Conservation (phyloP, 345 rosid species). For the Raphanus raphanistrum region DNA sequence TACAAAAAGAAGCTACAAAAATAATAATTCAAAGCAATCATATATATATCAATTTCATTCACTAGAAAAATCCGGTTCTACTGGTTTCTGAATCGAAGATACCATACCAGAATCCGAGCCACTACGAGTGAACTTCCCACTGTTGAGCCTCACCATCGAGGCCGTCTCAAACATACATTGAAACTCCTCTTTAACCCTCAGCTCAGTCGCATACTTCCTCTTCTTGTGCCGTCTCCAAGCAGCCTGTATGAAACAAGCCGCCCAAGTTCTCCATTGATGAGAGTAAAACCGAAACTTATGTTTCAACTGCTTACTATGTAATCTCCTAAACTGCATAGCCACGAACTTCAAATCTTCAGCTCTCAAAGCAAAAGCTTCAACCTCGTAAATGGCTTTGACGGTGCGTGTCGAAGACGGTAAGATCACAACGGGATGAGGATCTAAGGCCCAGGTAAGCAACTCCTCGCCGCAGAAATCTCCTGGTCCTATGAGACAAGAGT, state of each 20-base stretch:
- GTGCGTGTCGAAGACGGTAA: conserved; percentile 84
- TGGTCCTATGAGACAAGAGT: conserved; percentile 73
- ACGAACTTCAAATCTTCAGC: conserved; percentile 83
- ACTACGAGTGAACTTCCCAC: conserved; percentile 42
- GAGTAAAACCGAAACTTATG: conserved; percentile 85
- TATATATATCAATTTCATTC: conserved; percentile 30
- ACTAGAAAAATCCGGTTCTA: conserved; percentile 80
- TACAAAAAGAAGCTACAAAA: neutral
- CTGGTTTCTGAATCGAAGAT: conserved; percentile 65
- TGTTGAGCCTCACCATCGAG: conserved; percentile 40
- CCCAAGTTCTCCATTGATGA: conserved; percentile 92
- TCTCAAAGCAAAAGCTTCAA: conserved; percentile 77
- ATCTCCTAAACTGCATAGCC: conserved; percentile 72
- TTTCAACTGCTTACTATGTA: conserved; percentile 80
- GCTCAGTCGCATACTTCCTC: conserved; percentile 54
- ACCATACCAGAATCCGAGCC: conserved; percentile 47
- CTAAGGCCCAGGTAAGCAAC: conserved; percentile 82
- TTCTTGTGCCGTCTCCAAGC: conserved; percentile 77
- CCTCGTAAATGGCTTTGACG: conserved; percentile 74
- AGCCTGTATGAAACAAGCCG: conserved; percentile 79
- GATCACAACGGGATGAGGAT: conserved; percentile 62
- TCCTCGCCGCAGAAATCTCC: conserved; percentile 96
- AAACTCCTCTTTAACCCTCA: conserved; percentile 43
- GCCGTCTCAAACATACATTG: conserved; percentile 24
- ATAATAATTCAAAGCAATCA: neutral